A percentile compares a stretch with the other conserved stretches of the same genome.
phyloP scores from a whole-genome alignment of 495 filamentous ascomycete species.

The Penicillium bovifimosum region DNA sequence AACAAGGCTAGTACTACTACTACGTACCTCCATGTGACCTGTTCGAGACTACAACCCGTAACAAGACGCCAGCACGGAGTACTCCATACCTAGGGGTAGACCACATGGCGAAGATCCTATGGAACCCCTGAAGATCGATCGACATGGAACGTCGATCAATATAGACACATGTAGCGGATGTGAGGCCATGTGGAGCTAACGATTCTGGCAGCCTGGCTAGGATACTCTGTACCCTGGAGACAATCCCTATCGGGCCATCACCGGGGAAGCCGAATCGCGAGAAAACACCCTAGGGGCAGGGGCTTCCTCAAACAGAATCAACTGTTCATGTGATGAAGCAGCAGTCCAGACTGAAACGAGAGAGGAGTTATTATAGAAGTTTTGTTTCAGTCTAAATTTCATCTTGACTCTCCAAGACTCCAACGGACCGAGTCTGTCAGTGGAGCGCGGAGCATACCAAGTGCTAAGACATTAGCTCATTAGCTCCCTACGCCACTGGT shows the following conservation, averaged over 20 bases:
- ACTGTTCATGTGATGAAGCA: neutral
- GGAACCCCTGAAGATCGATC: slow-evolving; percentile 13
- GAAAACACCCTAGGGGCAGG: no score
- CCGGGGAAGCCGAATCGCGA: no score
- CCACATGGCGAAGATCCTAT: neutral
- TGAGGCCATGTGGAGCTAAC: slow-evolving; percentile 4
- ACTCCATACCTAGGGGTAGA: neutral
- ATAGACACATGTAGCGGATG: neutral
- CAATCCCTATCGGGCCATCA: no score
- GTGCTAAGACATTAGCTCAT: neutral
- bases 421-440: neutral
- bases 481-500: neutral
- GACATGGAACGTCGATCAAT: slow-evolving; percentile 2
- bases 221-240: neutral
- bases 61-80: neutral
- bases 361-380: neutral
- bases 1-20: no score
- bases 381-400: neutral
- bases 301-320: neutral
- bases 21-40: no score
- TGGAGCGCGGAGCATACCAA: neutral
- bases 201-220: neutral
- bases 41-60: neutral
- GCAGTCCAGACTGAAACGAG: neutral
- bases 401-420: no score